Evolutionary conservation across 768 basidiomycete genomes (phyloP).

Genomic region (Rhodosporidiobolus sp.): DNA sequence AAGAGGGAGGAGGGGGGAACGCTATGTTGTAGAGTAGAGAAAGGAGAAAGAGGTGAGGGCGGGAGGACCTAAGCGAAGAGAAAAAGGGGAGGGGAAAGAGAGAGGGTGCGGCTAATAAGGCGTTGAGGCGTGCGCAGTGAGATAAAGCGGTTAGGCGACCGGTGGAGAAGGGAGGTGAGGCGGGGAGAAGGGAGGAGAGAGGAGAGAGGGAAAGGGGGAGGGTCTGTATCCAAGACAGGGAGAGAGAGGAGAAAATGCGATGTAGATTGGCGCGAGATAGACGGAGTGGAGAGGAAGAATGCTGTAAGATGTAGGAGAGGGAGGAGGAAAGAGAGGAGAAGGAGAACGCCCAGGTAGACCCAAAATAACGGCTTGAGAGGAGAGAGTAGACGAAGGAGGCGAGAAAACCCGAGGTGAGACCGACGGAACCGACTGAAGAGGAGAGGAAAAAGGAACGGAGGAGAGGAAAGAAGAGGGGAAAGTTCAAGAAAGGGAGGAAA

Average conservation of each 20-base stretch:
- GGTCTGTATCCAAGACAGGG: conserved; percentile 15
- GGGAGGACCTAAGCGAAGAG: not conserved
- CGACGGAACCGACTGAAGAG: not conserved
- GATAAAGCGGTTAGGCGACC: conserved; percentile 45
- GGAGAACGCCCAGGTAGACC: not conserved
- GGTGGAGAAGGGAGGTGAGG: conserved; percentile 42
- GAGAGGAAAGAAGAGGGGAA: no score
- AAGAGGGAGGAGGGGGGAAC: no score
- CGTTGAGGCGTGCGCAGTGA: not conserved
- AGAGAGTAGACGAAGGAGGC: conserved; percentile 2
- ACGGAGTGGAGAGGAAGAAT: no score
- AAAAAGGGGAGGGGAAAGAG: not conserved
- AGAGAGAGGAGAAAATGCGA: not conserved
- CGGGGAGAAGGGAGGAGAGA: conserved; percentile 25
- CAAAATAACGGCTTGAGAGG: not conserved
- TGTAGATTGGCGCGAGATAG: not conserved
- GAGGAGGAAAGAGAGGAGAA: conserved; percentile 8
- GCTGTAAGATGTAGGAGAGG: conserved; percentile 42
- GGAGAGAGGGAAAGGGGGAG: conserved; percentile 33
- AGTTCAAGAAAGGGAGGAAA: not conserved
- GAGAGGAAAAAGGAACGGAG: conserved; percentile 25
- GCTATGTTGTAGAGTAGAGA: not conserved
- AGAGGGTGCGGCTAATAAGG: not conserved
- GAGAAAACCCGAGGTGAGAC: not conserved
- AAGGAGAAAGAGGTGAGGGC: not conserved